Conservation (phyloP, 2,329 filamentous ascomycete species). For the Tolypocladium guangdongense region DNA sequence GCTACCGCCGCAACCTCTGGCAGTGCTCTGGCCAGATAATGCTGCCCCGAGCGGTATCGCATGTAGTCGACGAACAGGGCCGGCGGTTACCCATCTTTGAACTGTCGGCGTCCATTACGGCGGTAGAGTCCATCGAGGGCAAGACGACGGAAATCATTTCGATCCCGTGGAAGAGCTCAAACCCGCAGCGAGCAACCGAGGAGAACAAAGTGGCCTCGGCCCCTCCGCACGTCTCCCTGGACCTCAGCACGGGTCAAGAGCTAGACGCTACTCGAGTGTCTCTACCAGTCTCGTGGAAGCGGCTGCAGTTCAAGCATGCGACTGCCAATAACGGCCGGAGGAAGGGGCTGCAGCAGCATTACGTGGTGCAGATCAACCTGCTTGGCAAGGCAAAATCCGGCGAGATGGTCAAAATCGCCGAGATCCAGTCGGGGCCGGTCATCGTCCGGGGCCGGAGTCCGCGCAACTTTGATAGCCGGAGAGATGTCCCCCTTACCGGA, state of each 20-base stretch:
- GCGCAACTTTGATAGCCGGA: slow-evolving; percentile 84
- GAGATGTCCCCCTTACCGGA: slow-evolving; percentile 65
- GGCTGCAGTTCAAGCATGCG: slow-evolving; percentile 89
- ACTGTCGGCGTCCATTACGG: slow-evolving; percentile 71
- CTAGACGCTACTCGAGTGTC: slow-evolving; percentile 70
- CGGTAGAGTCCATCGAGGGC: slow-evolving; percentile 84
- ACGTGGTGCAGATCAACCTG: slow-evolving; percentile 76
- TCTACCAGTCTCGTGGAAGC: slow-evolving; percentile 84
- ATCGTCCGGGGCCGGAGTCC: slow-evolving; percentile 90
- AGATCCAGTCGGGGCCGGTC: slow-evolving; percentile 84
- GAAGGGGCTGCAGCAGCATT: slow-evolving; percentile 92
- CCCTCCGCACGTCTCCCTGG: slow-evolving; percentile 44
- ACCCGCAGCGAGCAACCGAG: slow-evolving; percentile 38
- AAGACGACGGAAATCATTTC: slow-evolving; percentile 90
- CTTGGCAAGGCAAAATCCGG: slow-evolving; percentile 61
- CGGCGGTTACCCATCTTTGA: slow-evolving; percentile 68
- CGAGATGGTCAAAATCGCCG: slow-evolving; percentile 64
- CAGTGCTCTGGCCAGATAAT: slow-evolving; percentile 85
- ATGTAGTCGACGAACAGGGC: slow-evolving; percentile 63
- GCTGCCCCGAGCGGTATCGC: slow-evolving; percentile 59
- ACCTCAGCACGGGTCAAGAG: slow-evolving; percentile 49
- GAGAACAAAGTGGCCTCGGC: slow-evolving; percentile 37
- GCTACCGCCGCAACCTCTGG: slow-evolving; percentile 89
- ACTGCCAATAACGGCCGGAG: slow-evolving; percentile 92
- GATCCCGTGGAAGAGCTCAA: slow-evolving; percentile 84